phyloP scores from a whole-genome alignment of 495 filamentous ascomycete species.

The Arthonia radiata region DNA sequence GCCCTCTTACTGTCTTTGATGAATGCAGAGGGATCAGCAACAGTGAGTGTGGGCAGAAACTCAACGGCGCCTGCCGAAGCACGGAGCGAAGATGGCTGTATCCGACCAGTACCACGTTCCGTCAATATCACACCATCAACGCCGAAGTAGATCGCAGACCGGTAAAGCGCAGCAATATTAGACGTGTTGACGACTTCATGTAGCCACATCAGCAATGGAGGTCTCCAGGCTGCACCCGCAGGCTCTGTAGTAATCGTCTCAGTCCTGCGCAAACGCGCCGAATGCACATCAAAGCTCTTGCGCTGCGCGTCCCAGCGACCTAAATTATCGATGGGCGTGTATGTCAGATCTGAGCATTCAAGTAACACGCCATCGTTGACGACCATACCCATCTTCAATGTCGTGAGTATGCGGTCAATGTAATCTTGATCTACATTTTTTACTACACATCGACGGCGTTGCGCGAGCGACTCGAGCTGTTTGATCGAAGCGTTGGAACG shows the following conservation, averaged over 20 bases:
- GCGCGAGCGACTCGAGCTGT: too few species aligned
- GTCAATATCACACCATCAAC: constrained; percentile 1
- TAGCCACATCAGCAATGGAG: constrained; percentile 1
- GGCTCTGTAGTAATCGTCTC: neutral
- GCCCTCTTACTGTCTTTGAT: constrained; percentile 35
- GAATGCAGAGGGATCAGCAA: constrained; percentile 39
- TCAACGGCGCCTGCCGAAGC: constrained; percentile 72
- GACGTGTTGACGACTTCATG: neutral
- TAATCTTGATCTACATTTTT: too few species aligned
- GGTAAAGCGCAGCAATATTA: neutral
- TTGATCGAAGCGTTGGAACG: too few species aligned
- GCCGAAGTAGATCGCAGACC: neutral
- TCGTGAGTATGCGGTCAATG: too few species aligned
- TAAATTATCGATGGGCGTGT: too few species aligned
- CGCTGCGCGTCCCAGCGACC: too few species aligned
- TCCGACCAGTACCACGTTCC: constrained; percentile 31
- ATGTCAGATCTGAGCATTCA: too few species aligned
- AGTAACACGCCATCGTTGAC: too few species aligned
- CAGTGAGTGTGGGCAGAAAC: constrained; percentile 40
- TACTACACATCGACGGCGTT: too few species aligned
- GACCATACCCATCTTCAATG: too few species aligned
- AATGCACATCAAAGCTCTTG: too few species aligned
- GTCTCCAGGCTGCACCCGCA: neutral
- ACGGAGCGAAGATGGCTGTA: constrained; percentile 59
- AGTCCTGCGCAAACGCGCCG: too few species aligned